Evolutionary conservation across 129 eudicot species (phyloP).

Genomic region (Deinandra increscens): DNA sequence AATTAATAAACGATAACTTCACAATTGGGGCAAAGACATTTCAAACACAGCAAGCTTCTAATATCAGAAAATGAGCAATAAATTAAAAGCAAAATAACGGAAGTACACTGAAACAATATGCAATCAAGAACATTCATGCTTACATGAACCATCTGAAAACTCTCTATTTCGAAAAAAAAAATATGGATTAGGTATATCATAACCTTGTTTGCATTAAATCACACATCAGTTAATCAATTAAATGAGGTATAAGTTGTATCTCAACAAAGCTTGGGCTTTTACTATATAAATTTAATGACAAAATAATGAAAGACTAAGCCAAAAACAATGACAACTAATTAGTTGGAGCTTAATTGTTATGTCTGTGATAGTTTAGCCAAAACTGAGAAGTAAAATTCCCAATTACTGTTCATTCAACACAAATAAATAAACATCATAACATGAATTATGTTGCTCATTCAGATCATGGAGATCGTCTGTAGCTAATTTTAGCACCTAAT

Average conservation of each 20-base stretch:
- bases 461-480: too few relatives aligned
- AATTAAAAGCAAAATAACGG: background rate
- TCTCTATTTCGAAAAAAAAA: too few relatives aligned
- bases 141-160: too few relatives aligned
- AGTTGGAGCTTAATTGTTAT: background rate
- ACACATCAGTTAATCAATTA: background rate
- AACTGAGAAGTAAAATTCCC: background rate
- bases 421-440: background rate
- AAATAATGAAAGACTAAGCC: background rate
- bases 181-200: background rate
- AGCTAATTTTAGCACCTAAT: too few relatives aligned
- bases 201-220: background rate
- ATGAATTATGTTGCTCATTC: too few relatives aligned
- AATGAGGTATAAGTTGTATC: background rate
- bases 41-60: background rate
- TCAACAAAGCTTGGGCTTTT: background rate
- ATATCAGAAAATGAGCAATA: background rate
- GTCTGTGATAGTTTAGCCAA: background rate
- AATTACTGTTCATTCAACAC: background rate
- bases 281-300: background rate
- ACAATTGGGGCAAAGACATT: too few relatives aligned
- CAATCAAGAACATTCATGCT: too few relatives aligned
- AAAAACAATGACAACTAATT: background rate
- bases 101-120: too few relatives aligned
- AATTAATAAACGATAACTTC: too few relatives aligned